A percentile compares a stretch with the other conserved stretches of the same genome.
These are phyloP conservation scores for Raffaelea arxii DNA, from an alignment of 2,329 filamentous ascomycete species.

Conservation along the genomic window DNA sequence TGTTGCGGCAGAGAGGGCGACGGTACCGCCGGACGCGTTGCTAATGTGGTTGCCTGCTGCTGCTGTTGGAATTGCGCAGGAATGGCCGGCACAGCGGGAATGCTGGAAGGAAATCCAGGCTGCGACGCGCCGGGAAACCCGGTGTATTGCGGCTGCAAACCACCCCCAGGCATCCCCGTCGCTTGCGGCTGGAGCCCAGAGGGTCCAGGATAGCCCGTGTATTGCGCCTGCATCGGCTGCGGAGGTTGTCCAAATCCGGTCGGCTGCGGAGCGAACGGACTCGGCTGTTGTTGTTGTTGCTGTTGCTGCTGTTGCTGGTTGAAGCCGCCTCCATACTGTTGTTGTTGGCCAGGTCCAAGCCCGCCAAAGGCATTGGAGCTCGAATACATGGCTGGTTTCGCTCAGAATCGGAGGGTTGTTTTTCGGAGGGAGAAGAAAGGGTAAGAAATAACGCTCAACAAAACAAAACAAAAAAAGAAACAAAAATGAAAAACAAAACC, in stretches of 20 bases:
- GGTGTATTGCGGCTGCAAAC: conserved; percentile 58
- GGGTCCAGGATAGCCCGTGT: conserved; percentile 49
- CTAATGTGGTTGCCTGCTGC: conserved; percentile 36
- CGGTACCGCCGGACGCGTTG: conserved; percentile 14
- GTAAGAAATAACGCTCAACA: neutral
- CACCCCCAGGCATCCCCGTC: conserved; percentile 35
- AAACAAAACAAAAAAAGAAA: no score
- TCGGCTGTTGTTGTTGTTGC: conserved; percentile 39
- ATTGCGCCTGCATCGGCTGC: conserved; percentile 43
- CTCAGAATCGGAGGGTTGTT: no score
- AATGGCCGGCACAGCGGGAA: conserved; percentile 48
- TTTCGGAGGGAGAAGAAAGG: neutral
- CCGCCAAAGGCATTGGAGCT: conserved; percentile 80
- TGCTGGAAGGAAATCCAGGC: conserved; percentile 49
- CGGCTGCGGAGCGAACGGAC: conserved; percentile 47
- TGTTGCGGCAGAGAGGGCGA: conserved; percentile 23
- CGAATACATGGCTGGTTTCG: conserved; percentile 62
- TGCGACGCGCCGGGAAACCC: conserved; percentile 51
- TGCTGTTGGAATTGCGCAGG: conserved; percentile 52
- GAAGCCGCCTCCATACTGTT: conserved; percentile 44
- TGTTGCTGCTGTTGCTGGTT: conserved; percentile 36
- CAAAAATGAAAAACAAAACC: no score
- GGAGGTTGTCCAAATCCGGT: conserved; percentile 50
- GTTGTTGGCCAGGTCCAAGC: conserved; percentile 58
- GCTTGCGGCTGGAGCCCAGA: conserved; percentile 32